These are phyloP conservation scores for Aspergillus heteromorphus DNA, from an alignment of 495 filamentous ascomycete species.

Conservation along the genomic window DNA sequence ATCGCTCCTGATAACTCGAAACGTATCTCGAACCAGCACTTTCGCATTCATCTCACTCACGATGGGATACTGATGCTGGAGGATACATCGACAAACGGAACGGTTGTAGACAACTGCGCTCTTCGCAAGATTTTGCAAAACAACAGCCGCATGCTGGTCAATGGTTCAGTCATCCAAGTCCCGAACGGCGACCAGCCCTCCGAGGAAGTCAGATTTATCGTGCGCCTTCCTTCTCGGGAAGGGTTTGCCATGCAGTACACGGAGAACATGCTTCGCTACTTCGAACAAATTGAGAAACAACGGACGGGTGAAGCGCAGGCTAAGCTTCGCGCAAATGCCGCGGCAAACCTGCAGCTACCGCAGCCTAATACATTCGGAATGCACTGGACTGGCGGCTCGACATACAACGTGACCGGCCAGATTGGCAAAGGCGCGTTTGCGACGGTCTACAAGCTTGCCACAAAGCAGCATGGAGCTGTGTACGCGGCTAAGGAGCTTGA, in stretches of 20 bases:
- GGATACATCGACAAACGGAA: conserved; percentile 90
- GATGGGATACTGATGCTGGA: conserved; percentile 82
- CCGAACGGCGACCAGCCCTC: conserved; percentile 43
- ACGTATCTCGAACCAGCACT: conserved; percentile 82
- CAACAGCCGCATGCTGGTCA: conserved; percentile 58
- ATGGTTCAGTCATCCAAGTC: conserved; percentile 68
- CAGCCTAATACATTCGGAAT: conserved; percentile 46
- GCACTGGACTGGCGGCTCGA: conserved; percentile 76
- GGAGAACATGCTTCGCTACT: conserved; percentile 53
- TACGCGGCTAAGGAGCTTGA: conserved; percentile 90
- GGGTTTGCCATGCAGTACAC: conserved; percentile 53
- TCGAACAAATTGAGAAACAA: conserved; percentile 31
- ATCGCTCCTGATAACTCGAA: conserved; percentile 49
- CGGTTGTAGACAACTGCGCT: conserved; percentile 66
- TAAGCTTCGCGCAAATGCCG: conserved; percentile 21
- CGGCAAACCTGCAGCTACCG: conserved; percentile 29
- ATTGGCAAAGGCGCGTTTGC: conserved; percentile 95
- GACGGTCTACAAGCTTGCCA: conserved; percentile 78
- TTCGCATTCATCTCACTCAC: conserved; percentile 79
- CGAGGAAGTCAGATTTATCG: conserved; percentile 68
- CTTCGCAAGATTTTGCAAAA: conserved; percentile 48
- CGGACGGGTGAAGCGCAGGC: conserved; percentile 18
- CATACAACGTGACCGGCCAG: conserved; percentile 72
- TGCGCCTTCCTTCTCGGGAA: conserved; percentile 73
- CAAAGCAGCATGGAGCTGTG: conserved; percentile 68